These are phyloP conservation scores for Auriscalpium microsporum DNA, from an alignment of 768 basidiomycete genomes.

Conservation along the genomic window DNA sequence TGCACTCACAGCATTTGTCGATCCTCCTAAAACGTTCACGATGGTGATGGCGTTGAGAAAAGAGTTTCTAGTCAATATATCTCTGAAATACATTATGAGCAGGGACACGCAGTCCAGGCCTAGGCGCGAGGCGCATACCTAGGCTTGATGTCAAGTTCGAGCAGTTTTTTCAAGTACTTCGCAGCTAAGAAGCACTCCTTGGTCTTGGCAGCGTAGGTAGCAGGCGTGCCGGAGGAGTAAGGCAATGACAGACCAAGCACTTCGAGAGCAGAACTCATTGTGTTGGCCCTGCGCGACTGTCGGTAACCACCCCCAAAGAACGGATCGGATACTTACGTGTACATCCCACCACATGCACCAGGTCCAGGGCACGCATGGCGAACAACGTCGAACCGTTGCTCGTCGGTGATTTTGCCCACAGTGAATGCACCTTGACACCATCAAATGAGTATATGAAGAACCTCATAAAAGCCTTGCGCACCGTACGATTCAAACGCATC, in stretches of 20 bases:
- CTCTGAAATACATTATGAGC: constrained; percentile 24
- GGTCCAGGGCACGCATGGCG: constrained; percentile 79
- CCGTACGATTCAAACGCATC: constrained; percentile 85
- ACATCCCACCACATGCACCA: constrained; percentile 86
- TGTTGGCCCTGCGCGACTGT: constrained; percentile 51
- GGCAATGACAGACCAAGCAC: constrained; percentile 81
- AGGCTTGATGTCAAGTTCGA: constrained; percentile 79
- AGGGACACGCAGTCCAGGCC: not conserved
- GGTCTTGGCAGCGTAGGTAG: constrained; percentile 66
- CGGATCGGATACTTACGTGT: constrained; percentile 40
- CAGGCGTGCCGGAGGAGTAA: constrained; percentile 74
- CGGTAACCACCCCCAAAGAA: too few species aligned
- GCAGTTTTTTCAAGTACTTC: constrained; percentile 62
- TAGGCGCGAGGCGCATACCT: constrained; percentile 28
- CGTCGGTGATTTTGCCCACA: constrained; percentile 69
- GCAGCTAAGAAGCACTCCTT: constrained; percentile 80
- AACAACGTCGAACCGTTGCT: constrained; percentile 77
- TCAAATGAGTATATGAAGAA: too few species aligned
- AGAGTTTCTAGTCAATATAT: constrained; percentile 58
- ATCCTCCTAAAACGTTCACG: constrained; percentile 75
- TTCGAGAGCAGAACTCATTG: constrained; percentile 81
- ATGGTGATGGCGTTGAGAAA: constrained; percentile 83
- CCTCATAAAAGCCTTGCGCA: constrained; percentile 18
- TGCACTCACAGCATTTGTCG: constrained; percentile 65
- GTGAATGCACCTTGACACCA: constrained; percentile 53